Conservation (phyloP, 2,329 filamentous ascomycete species). For the Paramyrothecium sp. region DNA sequence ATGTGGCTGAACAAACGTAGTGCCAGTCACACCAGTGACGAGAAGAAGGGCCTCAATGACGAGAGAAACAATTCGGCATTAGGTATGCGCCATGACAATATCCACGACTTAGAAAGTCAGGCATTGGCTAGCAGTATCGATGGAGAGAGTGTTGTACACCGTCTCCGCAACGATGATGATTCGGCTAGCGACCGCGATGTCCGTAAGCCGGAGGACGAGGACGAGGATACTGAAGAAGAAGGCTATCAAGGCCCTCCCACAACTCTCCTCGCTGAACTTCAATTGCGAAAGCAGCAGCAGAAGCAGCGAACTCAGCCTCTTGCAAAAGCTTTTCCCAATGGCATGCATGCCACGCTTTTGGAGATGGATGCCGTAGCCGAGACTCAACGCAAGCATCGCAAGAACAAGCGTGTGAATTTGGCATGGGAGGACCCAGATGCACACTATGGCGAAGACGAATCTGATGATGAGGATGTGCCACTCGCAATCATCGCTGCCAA, state of each 20-base stretch:
- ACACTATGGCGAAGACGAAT: slow-evolving; percentile 40
- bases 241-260: slow-evolving; percentile 73
- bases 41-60: slow-evolving; percentile 17
- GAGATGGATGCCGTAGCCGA: slow-evolving; percentile 90
- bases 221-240: slow-evolving; percentile 44
- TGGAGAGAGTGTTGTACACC: slow-evolving; percentile 21
- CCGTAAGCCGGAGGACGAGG: slow-evolving; percentile 27
- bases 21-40: slow-evolving; percentile 23
- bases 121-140: slow-evolving; percentile 18
- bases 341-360: slow-evolving; percentile 87
- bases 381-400: slow-evolving; percentile 72
- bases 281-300: slow-evolving; percentile 86
- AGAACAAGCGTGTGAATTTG: slow-evolving; percentile 74
- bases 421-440: slow-evolving; percentile 79
- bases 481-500: slow-evolving; percentile 74
- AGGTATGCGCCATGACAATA: slow-evolving; percentile 24
- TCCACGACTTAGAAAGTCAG: slow-evolving; percentile 14
- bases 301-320: slow-evolving; percentile 70
- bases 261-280: slow-evolving; percentile 87
- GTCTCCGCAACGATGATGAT: slow-evolving; percentile 18
- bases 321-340: slow-evolving; percentile 61
- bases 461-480: slow-evolving; percentile 82
- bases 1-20: slow-evolving; percentile 44
- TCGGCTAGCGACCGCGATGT: slow-evolving; percentile 20
- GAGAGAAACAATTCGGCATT: slow-evolving; percentile 11